phyloP scores from a whole-genome alignment of 129 eudicot genomes.

The Lactuca saligna region DNA sequence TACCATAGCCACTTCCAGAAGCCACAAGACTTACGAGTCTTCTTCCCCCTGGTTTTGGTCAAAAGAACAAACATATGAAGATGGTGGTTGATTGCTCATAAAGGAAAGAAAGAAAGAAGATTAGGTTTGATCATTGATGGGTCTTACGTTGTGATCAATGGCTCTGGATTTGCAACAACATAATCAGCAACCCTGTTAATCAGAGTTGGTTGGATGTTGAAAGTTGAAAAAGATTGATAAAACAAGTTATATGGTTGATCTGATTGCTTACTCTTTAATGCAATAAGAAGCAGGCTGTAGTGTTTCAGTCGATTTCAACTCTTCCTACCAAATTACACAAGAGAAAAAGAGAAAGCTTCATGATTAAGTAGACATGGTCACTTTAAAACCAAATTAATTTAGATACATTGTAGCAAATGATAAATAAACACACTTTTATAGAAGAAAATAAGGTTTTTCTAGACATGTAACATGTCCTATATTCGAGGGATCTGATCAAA shows the following conservation, averaged over 20 bases:
- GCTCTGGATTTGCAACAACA: conserved; percentile 69
- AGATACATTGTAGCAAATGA: neutral
- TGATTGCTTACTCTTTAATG: conserved; percentile 75
- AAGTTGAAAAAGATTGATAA: neutral
- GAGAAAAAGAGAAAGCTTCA: neutral
- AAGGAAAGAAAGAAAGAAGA: neutral
- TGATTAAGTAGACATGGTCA: neutral
- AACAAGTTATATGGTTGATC: conserved; percentile 5
- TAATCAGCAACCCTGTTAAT: conserved; percentile 73
- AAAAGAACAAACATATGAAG: neutral
- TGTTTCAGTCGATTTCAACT: conserved; percentile 59
- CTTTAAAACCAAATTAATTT: neutral
- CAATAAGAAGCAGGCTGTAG: conserved; percentile 73
- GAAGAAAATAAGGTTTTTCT: neutral
- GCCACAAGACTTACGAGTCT: conserved; percentile 49
- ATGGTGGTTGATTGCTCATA: neutral
- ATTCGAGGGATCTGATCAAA: neutral
- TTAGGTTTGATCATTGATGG: neutral
- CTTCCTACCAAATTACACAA: conserved; percentile 52
- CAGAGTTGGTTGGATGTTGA: neutral
- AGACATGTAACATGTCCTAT: neutral
- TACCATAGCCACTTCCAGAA: conserved; percentile 98
- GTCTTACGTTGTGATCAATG: conserved; percentile 71
- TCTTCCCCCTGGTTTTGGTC: conserved; percentile 44
- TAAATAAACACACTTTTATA: neutral